A percentile compares a stretch with the other conserved stretches of the same genome.
phyloP scores from a whole-genome alignment of 805 yeast genomes.

The Candida ficus region DNA sequence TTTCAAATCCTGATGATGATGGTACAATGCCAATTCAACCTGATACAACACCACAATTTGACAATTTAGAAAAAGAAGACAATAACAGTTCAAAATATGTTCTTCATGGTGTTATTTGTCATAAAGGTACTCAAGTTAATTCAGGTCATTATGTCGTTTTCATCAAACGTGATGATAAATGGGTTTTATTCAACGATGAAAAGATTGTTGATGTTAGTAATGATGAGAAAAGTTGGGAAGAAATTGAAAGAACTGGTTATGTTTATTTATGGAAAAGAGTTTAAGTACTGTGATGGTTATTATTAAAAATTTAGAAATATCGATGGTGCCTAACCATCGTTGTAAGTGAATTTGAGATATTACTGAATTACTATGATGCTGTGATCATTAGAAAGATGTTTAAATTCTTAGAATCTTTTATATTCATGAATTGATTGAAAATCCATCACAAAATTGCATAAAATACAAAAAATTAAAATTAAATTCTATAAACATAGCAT shows the following conservation, averaged over 20 bases:
- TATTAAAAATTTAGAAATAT: too few species aligned
- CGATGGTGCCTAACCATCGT: too few species aligned
- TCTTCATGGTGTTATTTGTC: conserved; percentile 67
- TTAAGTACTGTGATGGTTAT: not conserved
- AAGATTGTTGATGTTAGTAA: conserved; percentile 62
- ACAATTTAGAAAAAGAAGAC: conserved; percentile 4
- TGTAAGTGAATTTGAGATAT: too few species aligned
- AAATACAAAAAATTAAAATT: too few species aligned
- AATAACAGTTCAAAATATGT: conserved; percentile 30
- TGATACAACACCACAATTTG: conserved; percentile 5
- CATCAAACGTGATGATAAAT: conserved; percentile 37
- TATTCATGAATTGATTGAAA: too few species aligned
- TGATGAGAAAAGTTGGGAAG: conserved; percentile 24
- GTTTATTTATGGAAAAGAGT: conserved; percentile 33
- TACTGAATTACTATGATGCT: too few species aligned
- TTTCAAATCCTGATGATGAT: conserved; percentile 72
- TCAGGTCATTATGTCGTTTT: conserved; percentile 88
- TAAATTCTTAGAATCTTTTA: too few species aligned
- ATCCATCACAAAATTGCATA: too few species aligned
- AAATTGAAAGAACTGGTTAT: conserved; percentile 40
- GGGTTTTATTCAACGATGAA: conserved; percentile 84
- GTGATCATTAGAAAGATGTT: too few species aligned
- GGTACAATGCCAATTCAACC: conserved; percentile 40
- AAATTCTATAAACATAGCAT: too few species aligned
- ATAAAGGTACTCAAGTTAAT: conserved; percentile 81